A percentile compares a stretch with the other conserved stretches of the same genome.
Conservation (phyloP, 305 asterid species). For the Fraxinus baroniana region DNA sequence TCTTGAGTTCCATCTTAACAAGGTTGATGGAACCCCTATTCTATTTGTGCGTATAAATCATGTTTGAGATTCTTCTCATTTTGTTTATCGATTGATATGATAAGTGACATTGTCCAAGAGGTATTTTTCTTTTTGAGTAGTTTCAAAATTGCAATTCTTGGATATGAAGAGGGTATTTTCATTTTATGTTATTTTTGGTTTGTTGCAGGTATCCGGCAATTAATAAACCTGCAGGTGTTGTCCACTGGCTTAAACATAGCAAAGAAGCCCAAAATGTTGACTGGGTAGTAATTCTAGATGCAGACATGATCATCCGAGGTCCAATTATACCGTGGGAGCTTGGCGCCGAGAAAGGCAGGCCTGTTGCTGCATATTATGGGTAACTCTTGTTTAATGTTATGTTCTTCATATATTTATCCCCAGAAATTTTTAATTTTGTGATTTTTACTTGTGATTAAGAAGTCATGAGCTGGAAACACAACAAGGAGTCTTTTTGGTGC, state of each 20-base stretch:
- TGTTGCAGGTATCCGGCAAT: conserved; percentile 92
- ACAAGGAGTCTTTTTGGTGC: background rate
- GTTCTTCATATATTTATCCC: background rate
- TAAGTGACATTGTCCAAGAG: background rate
- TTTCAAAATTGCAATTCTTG: background rate
- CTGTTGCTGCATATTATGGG: conserved; percentile 99
- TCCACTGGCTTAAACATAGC: conserved; percentile 91
- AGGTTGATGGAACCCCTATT: background rate
- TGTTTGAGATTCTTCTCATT: background rate
- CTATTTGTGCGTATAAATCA: background rate
- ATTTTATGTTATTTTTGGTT: background rate
- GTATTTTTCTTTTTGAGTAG: background rate
- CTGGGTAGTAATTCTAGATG: conserved; percentile 94
- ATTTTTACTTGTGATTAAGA: background rate
- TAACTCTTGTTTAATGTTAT: conserved; percentile 26
- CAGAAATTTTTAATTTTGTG: background rate
- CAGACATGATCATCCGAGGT: conserved; percentile 90
- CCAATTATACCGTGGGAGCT: conserved; percentile 97
- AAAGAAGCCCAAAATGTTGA: conserved; percentile 86
- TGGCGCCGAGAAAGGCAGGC: conserved; percentile 92
- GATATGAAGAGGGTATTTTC: background rate
- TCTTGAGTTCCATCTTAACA: background rate
- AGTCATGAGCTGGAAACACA: background rate
- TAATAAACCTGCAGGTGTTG: conserved; percentile 92
- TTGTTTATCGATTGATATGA: background rate